Percentiles rank a stretch among this genome's conserved stretches.
Conservation (phyloP, 2,329 filamentous ascomycete genomes). For the Aspergillus sp. region DNA sequence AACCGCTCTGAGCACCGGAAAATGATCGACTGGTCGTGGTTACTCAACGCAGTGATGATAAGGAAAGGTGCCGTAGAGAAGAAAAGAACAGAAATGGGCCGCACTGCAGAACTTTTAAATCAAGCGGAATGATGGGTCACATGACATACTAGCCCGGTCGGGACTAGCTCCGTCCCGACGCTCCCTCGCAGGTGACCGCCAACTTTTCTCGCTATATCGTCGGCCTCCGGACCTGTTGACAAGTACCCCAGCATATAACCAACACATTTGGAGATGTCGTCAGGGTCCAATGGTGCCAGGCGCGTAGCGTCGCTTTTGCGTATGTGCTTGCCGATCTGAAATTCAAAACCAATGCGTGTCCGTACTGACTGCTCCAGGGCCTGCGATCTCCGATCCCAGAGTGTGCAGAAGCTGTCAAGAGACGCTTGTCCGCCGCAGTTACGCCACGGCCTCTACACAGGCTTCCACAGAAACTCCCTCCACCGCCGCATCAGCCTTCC, state of each 20-base stretch:
- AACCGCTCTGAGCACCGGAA: constrained; percentile 79
- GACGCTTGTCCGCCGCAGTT: constrained; percentile 42
- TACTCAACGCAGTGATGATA: constrained; percentile 83
- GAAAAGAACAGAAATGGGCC: constrained; percentile 24
- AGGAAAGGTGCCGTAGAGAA: constrained; percentile 73
- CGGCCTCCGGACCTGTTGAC: constrained; percentile 17
- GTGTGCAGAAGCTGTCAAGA: constrained; percentile 49
- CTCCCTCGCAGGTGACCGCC: constrained; percentile 25
- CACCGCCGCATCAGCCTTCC: constrained; percentile 24
- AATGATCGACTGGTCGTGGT: constrained; percentile 87
- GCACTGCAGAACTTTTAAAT: constrained; percentile 20
- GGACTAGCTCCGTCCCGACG: constrained; percentile 27
- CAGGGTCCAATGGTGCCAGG: constrained; percentile 44
- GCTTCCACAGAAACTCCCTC: constrained; percentile 40
- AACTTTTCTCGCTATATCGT: constrained; percentile 40
- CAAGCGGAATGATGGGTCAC: constrained; percentile 29
- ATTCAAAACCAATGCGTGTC: constrained; percentile 15
- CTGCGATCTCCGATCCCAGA: constrained; percentile 41
- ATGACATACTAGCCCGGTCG: constrained; percentile 23
- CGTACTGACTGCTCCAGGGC: constrained; percentile 26
- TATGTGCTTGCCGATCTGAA: constrained; percentile 28
- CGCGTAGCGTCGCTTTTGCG: constrained; percentile 42
- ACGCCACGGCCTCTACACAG: constrained; percentile 44
- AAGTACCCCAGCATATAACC: constrained; percentile 20
- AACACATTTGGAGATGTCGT: constrained; percentile 36